Conservation (phyloP, 192 early-diverging fungal species). For the Linnemannia exigua region DNA sequence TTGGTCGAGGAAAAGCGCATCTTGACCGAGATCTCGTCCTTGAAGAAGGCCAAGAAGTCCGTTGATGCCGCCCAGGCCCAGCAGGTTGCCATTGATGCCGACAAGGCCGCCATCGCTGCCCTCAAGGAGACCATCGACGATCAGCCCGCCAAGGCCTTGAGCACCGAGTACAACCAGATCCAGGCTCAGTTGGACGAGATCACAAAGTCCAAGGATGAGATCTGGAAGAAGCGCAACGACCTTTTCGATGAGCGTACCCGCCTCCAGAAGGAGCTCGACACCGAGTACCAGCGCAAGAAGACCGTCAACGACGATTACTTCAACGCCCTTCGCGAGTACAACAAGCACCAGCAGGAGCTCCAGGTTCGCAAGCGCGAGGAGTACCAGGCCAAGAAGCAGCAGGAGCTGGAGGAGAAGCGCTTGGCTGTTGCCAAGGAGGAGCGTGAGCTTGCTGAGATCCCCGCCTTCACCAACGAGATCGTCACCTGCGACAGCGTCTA, state of each 20-base stretch:
- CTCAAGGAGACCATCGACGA: slow-evolving; percentile 79
- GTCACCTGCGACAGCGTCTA: slow-evolving; percentile 85
- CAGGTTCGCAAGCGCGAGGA: slow-evolving; percentile 75
- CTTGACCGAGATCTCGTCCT: slow-evolving; percentile 83
- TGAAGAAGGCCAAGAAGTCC: slow-evolving; percentile 82
- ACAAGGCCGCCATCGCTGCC: slow-evolving; percentile 72
- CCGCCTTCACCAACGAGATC: slow-evolving; percentile 92
- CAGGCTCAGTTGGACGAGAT: slow-evolving; percentile 80
- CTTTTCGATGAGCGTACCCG: slow-evolving; percentile 80
- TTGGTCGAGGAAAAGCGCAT: slow-evolving; percentile 92
- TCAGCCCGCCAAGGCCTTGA: slow-evolving; percentile 73
- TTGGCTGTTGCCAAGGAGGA: slow-evolving; percentile 78
- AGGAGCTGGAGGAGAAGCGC: slow-evolving; percentile 78
- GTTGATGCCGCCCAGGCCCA: slow-evolving; percentile 74
- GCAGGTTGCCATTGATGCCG: slow-evolving; percentile 67
- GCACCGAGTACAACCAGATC: slow-evolving; percentile 76
- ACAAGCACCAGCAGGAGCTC: slow-evolving; percentile 77
- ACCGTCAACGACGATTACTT: slow-evolving; percentile 80
- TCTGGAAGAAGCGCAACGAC: slow-evolving; percentile 74
- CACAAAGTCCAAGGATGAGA: slow-evolving; percentile 71
- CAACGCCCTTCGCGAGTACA: slow-evolving; percentile 80
- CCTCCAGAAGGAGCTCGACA: slow-evolving; percentile 80
- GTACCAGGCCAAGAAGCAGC: slow-evolving; percentile 76
- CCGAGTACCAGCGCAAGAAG: slow-evolving; percentile 75
- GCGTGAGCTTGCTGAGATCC: slow-evolving; percentile 88